Evolutionary conservation across 2,329 filamentous ascomycete genomes (phyloP).

Genomic region (Phoma sp.): DNA sequence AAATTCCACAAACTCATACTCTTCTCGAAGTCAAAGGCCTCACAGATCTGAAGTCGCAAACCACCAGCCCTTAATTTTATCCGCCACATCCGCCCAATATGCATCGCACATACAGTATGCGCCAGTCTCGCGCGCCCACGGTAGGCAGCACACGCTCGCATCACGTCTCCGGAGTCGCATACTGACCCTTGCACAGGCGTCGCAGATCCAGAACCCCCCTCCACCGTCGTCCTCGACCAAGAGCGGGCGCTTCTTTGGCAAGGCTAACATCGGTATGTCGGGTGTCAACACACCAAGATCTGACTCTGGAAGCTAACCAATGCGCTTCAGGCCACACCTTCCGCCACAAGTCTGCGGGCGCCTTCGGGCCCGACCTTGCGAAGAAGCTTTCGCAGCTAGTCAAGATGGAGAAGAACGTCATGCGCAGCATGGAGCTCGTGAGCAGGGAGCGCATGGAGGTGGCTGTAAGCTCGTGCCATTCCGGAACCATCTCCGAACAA

Average conservation of each 20-base stretch:
- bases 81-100: conserved; percentile 57
- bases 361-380: conserved; percentile 84
- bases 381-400: conserved; percentile 98
- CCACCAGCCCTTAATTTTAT: background rate
- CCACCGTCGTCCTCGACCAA: conserved; percentile 93
- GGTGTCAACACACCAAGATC: conserved; percentile 1
- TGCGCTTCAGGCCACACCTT: conserved; percentile 67
- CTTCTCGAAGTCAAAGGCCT: background rate
- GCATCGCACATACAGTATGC: conserved; percentile 91
- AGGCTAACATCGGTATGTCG: conserved; percentile 75
- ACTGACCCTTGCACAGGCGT: conserved; percentile 58
- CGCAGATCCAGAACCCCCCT: conserved; percentile 87
- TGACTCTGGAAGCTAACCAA: background rate
- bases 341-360: conserved; percentile 75
- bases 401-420: conserved; percentile 99
- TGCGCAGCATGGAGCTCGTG: conserved; percentile 96
- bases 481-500: conserved; percentile 6
- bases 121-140: conserved; percentile 93
- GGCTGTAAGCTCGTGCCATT: conserved; percentile 70
- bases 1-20: conserved; percentile 1
- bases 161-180: background rate
- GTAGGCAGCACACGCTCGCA: conserved; percentile 2
- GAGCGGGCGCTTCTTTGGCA: conserved; percentile 85
- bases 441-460: conserved; percentile 98
- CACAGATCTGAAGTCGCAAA: background rate